A percentile compares a stretch with the other conserved stretches of the same genome.
phyloP scores from a whole-genome alignment of 768 basidiomycete species.

The Sistotremastrum niveocremeum region DNA sequence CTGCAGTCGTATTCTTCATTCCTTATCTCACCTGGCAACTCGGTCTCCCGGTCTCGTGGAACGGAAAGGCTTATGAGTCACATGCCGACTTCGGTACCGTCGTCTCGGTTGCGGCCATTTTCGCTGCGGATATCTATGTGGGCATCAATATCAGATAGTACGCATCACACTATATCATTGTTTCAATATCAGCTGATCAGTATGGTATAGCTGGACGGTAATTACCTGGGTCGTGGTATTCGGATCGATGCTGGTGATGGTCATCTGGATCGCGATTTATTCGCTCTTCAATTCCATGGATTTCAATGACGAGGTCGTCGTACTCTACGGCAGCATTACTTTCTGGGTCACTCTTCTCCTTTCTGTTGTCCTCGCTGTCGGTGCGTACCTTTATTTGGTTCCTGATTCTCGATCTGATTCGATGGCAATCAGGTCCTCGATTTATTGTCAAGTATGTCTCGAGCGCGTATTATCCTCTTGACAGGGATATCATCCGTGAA shows the following conservation, averaged over 20 bases:
- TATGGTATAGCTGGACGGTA: conserved; percentile 50
- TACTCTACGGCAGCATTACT: conserved; percentile 63
- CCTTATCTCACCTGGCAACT: conserved; percentile 65
- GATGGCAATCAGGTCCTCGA: conserved; percentile 47
- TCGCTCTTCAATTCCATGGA: conserved; percentile 64
- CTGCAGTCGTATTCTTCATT: conserved; percentile 73
- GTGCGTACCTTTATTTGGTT: conserved; percentile 24
- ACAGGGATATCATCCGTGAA: conserved; percentile 87
- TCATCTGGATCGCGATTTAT: conserved; percentile 81
- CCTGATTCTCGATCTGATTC: no score
- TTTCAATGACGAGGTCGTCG: conserved; percentile 57
- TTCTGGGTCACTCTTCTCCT: conserved; percentile 79
- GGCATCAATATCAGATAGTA: conserved; percentile 84
- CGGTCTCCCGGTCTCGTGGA: conserved; percentile 56
- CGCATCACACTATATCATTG: conserved; percentile 24
- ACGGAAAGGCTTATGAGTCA: conserved; percentile 66
- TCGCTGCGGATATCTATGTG: conserved; percentile 81
- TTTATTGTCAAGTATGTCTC: conserved; percentile 64
- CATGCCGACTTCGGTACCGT: conserved; percentile 88
- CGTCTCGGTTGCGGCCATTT: conserved; percentile 74
- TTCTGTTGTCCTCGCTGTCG: conserved; percentile 55
- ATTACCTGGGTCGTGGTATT: conserved; percentile 75
- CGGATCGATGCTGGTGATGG: conserved; percentile 69
- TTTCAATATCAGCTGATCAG: conserved; percentile 2
- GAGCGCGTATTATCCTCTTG: conserved; percentile 61